Evolutionary conservation across 345 rosid species (phyloP).

Genomic region (Pugionium cornutum): DNA sequence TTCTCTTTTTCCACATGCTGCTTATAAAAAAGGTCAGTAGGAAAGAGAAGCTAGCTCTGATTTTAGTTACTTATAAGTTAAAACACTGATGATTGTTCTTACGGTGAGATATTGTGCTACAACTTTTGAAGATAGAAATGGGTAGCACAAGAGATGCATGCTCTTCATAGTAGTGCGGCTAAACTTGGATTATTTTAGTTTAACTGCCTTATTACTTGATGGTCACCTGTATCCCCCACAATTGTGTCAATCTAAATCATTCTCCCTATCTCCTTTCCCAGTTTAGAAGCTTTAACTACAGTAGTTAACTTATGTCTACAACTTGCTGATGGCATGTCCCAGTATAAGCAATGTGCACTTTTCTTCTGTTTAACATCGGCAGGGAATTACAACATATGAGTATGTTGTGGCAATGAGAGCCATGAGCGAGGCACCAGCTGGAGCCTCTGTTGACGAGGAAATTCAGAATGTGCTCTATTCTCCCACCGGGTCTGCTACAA

Average conservation of each 20-base stretch:
- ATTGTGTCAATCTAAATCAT: not conserved
- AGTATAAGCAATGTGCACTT: not conserved
- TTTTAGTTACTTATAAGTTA: not conserved
- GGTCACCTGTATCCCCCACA: not conserved
- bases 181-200: conserved; percentile 8
- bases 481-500: conserved; percentile 92
- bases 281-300: not conserved
- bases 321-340: conserved; percentile 4
- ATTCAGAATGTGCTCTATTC: conserved; percentile 68
- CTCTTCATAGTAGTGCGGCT: conserved; percentile 15
- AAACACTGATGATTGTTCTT: not conserved
- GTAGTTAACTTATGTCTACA: not conserved
- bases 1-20: conserved; percentile 93
- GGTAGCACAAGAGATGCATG: conserved; percentile 8
- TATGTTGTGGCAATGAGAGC: conserved; percentile 99
- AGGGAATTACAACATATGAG: conserved; percentile 98
- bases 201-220: conserved; percentile 3
- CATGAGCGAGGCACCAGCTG: conserved; percentile 91
- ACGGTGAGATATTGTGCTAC: not conserved
- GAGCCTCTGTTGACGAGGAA: conserved; percentile 77
- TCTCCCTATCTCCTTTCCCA: not conserved
- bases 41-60: not conserved
- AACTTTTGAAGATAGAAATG: conserved; percentile 1
- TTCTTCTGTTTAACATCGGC: not conserved
- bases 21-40: conserved; percentile 82